Evolutionary conservation across 2,329 filamentous ascomycete species (phyloP).

Genomic region (Hawksworthiomyces lignivorus): DNA sequence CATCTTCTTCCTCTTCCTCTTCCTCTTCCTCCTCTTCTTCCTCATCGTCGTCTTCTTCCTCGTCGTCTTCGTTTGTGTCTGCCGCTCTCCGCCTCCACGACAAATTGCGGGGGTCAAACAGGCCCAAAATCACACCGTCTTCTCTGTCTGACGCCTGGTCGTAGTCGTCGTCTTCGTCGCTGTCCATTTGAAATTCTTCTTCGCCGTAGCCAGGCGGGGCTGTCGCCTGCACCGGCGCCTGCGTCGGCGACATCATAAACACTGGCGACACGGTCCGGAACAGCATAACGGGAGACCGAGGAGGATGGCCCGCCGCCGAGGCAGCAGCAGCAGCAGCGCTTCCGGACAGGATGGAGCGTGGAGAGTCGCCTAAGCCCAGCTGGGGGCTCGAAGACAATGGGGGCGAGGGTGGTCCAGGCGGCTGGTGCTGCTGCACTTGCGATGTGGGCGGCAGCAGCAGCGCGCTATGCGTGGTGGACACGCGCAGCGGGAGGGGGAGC

Average conservation of each 20-base stretch:
- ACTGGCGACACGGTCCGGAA: conserved; percentile 35
- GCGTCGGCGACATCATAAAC: conserved; percentile 9
- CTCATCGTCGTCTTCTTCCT: conserved; percentile 37
- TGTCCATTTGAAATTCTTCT: conserved; percentile 19
- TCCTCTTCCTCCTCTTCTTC: conserved; percentile 35
- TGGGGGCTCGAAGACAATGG: conserved; percentile 5
- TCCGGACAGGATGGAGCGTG: too few relatives aligned
- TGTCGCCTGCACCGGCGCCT: conserved; percentile 6
- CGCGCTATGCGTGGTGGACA: background rate
- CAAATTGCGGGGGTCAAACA: conserved; percentile 38
- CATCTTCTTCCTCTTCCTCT: conserved; percentile 40
- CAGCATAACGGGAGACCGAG: conserved; percentile 17
- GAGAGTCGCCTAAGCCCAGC: too few relatives aligned
- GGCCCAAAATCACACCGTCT: conserved; percentile 48
- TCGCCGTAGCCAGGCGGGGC: conserved; percentile 13
- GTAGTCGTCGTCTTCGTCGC: conserved; percentile 33
- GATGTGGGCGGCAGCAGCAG: background rate
- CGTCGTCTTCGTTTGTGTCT: conserved; percentile 29
- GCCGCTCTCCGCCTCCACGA: conserved; percentile 29
- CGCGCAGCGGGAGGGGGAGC: background rate
- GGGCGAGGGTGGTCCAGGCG: background rate
- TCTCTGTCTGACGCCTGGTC: conserved; percentile 9
- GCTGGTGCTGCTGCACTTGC: background rate
- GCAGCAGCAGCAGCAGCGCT: background rate
- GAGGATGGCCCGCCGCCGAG: background rate